These are phyloP conservation scores for Gaeumannomyces sp. DNA, from an alignment of 2,329 filamentous ascomycete species.

Conservation along the genomic window DNA sequence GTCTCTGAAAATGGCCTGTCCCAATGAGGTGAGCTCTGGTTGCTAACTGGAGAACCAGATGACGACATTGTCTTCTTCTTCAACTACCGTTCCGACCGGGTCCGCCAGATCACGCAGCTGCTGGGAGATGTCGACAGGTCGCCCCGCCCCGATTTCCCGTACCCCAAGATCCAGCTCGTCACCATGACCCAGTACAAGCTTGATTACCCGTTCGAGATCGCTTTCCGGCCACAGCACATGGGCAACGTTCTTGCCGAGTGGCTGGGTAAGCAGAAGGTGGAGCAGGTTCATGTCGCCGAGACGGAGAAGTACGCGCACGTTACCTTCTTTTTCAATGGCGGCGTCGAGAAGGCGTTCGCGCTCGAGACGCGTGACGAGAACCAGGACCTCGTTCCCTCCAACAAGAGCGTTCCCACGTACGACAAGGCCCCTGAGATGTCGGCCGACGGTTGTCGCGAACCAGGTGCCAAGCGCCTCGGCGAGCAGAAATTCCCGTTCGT, in stretches of 20 bases:
- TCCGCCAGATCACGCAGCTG: constrained; percentile 91
- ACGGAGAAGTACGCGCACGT: constrained; percentile 99
- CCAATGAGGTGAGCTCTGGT: not conserved
- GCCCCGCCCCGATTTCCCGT: constrained; percentile 83
- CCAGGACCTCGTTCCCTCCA: constrained; percentile 74
- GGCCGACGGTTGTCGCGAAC: constrained; percentile 78
- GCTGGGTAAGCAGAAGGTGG: constrained; percentile 79
- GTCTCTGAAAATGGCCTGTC: too few species aligned
- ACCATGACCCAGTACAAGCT: constrained; percentile 99
- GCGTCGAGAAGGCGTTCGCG: constrained; percentile 92
- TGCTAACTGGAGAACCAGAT: constrained; percentile 44
- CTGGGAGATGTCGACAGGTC: constrained; percentile 89
- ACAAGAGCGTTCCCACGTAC: constrained; percentile 86
- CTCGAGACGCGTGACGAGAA: constrained; percentile 84
- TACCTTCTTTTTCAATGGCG: constrained; percentile 99
- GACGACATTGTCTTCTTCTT: constrained; percentile 98
- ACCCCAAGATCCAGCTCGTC: constrained; percentile 84
- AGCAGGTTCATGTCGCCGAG: constrained; percentile 95
- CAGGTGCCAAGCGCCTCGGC: constrained; percentile 80
- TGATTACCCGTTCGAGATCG: constrained; percentile 86
- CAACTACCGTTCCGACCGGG: constrained; percentile 99
- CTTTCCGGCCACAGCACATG: constrained; percentile 94
- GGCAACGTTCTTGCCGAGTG: constrained; percentile 97
- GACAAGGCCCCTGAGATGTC: constrained; percentile 96
- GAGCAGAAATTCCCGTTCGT: constrained; percentile 90